Evolutionary conservation across 768 basidiomycete genomes (phyloP).

Genomic region (Suillus subluteus): DNA sequence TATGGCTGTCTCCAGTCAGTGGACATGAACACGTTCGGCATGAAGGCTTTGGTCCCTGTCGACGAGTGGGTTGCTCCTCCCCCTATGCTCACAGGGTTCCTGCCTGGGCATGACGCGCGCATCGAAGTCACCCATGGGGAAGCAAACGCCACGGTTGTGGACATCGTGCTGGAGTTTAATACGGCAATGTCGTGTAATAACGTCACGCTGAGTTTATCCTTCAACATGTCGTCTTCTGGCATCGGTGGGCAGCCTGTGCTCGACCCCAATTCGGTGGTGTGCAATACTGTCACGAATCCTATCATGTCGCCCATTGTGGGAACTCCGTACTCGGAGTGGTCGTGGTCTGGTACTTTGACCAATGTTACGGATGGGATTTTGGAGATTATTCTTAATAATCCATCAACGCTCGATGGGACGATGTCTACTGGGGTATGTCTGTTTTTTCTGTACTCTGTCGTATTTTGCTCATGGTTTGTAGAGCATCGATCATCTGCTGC

Average conservation of each 20-base stretch:
- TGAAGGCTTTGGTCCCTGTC: constrained; percentile 78
- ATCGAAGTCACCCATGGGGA: constrained; percentile 44
- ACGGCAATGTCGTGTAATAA: constrained; percentile 71
- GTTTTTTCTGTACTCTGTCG: constrained; percentile 9
- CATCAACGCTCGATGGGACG: constrained; percentile 43
- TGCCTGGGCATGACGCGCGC: constrained; percentile 87
- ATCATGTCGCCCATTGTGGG: constrained; percentile 55
- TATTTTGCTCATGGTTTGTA: constrained; percentile 30
- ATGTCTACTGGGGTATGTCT: constrained; percentile 56
- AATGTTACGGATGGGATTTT: constrained; percentile 85
- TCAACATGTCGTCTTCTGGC: constrained; percentile 74
- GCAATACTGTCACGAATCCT: constrained; percentile 51
- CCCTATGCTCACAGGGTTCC: constrained; percentile 78
- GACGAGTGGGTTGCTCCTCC: constrained; percentile 69
- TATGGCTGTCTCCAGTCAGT: constrained; percentile 74
- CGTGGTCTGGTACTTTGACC: constrained; percentile 73
- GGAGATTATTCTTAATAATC: constrained; percentile 67
- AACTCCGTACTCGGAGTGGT: constrained; percentile 61
- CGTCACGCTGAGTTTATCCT: constrained; percentile 62
- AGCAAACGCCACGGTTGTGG: constrained; percentile 56
- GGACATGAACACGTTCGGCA: constrained; percentile 74
- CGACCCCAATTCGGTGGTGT: constrained; percentile 44
- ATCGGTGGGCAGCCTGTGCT: constrained; percentile 60
- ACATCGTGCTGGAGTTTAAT: constrained; percentile 82
- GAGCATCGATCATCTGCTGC: constrained; percentile 74